Evolutionary conservation across 2,329 filamentous ascomycete genomes (phyloP), one percentile per base, ranked within the genome.

Genomic region (Reticulascus tulasneorum): DNA sequence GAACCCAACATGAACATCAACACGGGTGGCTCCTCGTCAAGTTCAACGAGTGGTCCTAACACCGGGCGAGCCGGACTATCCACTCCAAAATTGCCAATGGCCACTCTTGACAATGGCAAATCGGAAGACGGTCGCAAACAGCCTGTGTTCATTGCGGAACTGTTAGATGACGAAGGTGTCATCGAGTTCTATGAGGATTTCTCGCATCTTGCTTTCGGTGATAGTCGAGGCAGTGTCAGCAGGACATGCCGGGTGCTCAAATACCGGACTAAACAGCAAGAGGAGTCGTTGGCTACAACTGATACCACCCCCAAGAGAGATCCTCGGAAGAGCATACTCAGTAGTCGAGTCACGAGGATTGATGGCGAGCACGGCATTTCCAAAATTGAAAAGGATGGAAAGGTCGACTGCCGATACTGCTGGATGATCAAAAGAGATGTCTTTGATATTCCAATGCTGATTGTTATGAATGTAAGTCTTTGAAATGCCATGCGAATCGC

Each of bases 361-460:
- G 79, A 79, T 49, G 79, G 82, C 36, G 82, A 88, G 60, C 76
- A 85, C 44, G 89, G 86, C 9, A 91, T 94, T 62, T 84, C 84
- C 36, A 79, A 81, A 53, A 75, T 95, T 11, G 87, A 86, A 54
- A 84, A 80, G 56, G 89, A 94, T 53, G 91, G 90, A 35, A 90
- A 93, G 63, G 85, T 97, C 38, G 86, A 94, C 57, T 96, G 90
- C 67, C 89, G 86, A 52, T 95, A 94, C 64, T 94, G 87, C 67
- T 97, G 91, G 90, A 91, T 87, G 46, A 90, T 97, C 45, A 95
- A 95, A 67, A 76, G 91, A 46, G 93, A 98, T 61, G 87, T 93
- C 25, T 97, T 97, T 66, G 91, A 97, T 66, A 95, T 97, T 62
- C 93, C 93, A 16, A 95, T 96, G 88, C 73, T 97, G 67, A 94